Base-by-base conservation (phyloP, 345 rosid genomes). In the Eucalyptus sp. region DNA sequence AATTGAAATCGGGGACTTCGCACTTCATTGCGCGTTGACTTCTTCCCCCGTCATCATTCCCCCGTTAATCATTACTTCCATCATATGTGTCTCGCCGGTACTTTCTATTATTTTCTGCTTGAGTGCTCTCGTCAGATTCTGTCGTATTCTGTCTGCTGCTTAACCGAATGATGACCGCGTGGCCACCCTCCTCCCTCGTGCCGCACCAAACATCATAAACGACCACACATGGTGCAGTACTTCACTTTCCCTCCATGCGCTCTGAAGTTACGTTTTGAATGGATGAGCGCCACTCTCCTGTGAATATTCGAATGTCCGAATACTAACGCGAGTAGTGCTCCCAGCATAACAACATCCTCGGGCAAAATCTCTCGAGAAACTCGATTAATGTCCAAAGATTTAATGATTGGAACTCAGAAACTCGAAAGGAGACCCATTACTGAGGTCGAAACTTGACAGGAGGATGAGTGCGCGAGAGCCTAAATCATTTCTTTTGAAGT, bases 1-100 rank as follows among this genome's bases (percentile, higher is more conserved):
- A 10, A 71, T 71, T 37, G 90, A 90, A 89, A 52, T 50, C 92
- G 89, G 86, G 87, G 87, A 89, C 91, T 92, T 88, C 91, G 56
- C 56, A 91, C 89, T 86, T 93, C 93, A 93, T 93, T 91, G 86
- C 88, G 91, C 44, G 86, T 93, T 92, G 96, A 94, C 94, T 93
- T 94, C 95, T 90, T 91, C 80, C 24, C 43, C 48, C 83, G 29
- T 76, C 83, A 76, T 76, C 8, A 76, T 76, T 76, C 24, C 83
- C 37, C 83, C 14, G 48, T 43, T 76, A 41, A 76, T 76, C 83
- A 76, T 76, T 41, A 76, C 83, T 22, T 20, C 83, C 83, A 76
- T 76, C 83, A 76, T 71, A 71, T 41, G 83, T 10, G 83, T 76
- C 83, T 20, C 29, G 27, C 83, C 48, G 25, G 83, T 76, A 76